Evolutionary conservation across 2,329 filamentous ascomycete species (phyloP), one percentile per base, ranked within the genome.

Genomic region (Botrytis galanthina): DNA sequence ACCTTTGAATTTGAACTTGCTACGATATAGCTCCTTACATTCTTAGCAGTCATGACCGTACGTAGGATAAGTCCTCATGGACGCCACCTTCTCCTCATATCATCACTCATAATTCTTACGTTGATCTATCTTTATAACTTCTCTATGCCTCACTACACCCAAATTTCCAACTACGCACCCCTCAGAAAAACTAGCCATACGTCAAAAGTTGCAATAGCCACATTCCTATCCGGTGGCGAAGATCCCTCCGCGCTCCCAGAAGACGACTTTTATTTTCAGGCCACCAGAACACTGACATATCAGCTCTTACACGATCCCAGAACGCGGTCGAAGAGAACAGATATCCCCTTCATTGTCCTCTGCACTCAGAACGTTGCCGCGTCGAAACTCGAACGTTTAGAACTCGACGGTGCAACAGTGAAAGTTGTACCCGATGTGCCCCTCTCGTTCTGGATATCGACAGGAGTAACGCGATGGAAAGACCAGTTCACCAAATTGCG

Each of bases 401-500:
- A 67, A 44, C 63, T 67, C 29, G 63, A 67, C 44, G 63, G 63
- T 80, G 84, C 83, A 16, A 81, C 76, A 3, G 81, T 85, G 37
- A 76, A 82, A 35, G 80, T 81, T 70, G 80, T 83, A 9, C 78
- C 82, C 20, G 81, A 82, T 62, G 78, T 84, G 1, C 73, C 78
- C 4, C 57, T 80, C 4, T 76, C 78, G 4, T 79, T 78, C 71
- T 84, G 82, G 82, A 79, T 84, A 32, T 79, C 79, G 44, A 81
- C 82, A 0, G 81, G 81, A 9, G 79, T 82, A 9, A 77, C 79
- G 3, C 79, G 83, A 59, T 85, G 83, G 82, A 81, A 82, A 51
- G 83, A 85, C 73, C 80, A 82, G 73, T 83, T 85, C 76, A 82
- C 81, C 35, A 85, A 85, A 77, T 80, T 86, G 26, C 81, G 83